A percentile compares a stretch with the other conserved stretches of the same genome.
Conservation (phyloP, 2,329 filamentous ascomycete species). For the Cercospora brassicicola region DNA sequence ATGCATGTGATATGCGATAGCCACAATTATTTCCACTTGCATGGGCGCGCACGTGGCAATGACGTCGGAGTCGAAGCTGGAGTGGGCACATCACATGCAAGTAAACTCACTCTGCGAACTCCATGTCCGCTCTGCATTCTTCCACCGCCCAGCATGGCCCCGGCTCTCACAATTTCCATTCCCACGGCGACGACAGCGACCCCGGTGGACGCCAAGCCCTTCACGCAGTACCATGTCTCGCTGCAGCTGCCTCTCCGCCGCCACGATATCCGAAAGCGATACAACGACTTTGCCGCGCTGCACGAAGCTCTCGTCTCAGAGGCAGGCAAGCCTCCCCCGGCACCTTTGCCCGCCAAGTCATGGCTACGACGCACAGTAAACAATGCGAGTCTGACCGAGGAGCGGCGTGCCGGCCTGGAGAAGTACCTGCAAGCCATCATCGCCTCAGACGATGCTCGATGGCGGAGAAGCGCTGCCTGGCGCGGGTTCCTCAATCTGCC, state of each 20-base stretch:
- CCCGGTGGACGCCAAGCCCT: slow-evolving; percentile 60
- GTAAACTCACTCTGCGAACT: background rate
- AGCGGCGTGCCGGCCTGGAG: slow-evolving; percentile 68
- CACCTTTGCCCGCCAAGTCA: slow-evolving; percentile 68
- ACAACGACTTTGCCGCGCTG: slow-evolving; percentile 73
- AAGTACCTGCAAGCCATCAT: slow-evolving; percentile 71
- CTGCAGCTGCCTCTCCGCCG: slow-evolving; percentile 74
- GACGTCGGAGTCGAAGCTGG: background rate
- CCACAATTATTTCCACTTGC: background rate
- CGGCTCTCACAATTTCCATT: slow-evolving; percentile 49
- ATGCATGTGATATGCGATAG: background rate
- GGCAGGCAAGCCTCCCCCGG: slow-evolving; percentile 64
- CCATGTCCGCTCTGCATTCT: background rate
- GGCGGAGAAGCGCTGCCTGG: slow-evolving; percentile 73
- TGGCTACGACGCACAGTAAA: slow-evolving; percentile 74
- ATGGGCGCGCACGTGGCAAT: background rate
- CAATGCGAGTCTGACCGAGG: slow-evolving; percentile 68
- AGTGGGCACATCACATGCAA: background rate
- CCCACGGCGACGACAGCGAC: slow-evolving; percentile 53
- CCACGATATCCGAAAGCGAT: slow-evolving; percentile 75
- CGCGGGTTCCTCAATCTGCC: slow-evolving; percentile 72
- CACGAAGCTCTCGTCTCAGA: slow-evolving; percentile 62
- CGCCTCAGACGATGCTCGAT: slow-evolving; percentile 69
- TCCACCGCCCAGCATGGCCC: slow-evolving; percentile 41
- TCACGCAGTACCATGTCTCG: slow-evolving; percentile 76